phyloP scores from a whole-genome alignment of 1,284 basidiomycete genomes.

The Puccinia brachypodii region DNA sequence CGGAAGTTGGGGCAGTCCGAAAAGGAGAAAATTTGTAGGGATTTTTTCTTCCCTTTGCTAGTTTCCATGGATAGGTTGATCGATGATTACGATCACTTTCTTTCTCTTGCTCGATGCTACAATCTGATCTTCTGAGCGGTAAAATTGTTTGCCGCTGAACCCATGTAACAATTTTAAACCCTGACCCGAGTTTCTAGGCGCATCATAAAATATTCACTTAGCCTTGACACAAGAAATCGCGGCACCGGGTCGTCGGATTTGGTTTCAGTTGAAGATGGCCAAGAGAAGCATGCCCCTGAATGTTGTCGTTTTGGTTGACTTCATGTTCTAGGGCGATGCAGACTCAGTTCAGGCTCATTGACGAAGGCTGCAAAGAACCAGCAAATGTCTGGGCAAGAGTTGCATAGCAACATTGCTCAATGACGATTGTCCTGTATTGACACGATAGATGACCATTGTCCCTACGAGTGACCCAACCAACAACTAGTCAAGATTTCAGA shows the following conservation, averaged over 20 bases:
- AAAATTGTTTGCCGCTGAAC: background rate
- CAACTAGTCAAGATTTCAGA: background rate
- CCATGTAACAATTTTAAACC: background rate
- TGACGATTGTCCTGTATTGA: background rate
- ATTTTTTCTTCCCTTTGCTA: background rate
- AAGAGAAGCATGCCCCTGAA: background rate
- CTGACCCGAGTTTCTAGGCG: constrained; percentile 3
- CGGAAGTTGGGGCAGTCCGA: background rate
- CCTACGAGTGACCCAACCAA: background rate
- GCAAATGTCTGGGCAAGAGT: background rate
- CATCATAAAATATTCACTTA: background rate
- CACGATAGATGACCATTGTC: background rate
- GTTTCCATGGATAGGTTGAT: background rate
- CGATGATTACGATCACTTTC: background rate
- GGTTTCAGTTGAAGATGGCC: background rate
- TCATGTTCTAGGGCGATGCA: background rate
- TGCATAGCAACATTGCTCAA: background rate
- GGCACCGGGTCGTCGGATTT: background rate
- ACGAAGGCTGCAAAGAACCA: background rate
- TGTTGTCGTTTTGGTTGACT: background rate
- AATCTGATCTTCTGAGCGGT: background rate
- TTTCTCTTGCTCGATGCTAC: constrained; percentile 1
- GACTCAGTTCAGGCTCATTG: background rate
- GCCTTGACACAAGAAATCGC: background rate
- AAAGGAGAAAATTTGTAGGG: background rate